Evolutionary conservation across 2,329 filamentous ascomycete species (phyloP).

Genomic region (Talaromyces funiculosus): DNA sequence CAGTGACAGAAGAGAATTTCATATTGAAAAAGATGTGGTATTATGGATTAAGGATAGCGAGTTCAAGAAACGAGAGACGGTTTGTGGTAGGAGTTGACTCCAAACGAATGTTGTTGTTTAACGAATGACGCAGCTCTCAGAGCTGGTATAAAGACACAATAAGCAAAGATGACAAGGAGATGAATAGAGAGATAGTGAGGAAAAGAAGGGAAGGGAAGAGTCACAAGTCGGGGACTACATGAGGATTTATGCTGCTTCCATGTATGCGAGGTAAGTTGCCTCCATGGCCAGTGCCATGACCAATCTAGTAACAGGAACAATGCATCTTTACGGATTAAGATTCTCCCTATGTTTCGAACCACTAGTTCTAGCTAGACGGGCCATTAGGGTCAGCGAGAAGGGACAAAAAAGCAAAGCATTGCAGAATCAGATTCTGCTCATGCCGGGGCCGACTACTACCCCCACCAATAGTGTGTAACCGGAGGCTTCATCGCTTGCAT

Average conservation of each 20-base stretch:
- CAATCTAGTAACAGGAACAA: not conserved
- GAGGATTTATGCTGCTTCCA: constrained; percentile 1
- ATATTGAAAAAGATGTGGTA: constrained; percentile 15
- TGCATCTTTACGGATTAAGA: not conserved
- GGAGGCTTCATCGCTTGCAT: not conserved
- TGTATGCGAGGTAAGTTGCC: not conserved
- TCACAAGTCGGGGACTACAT: not conserved
- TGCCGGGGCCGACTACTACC: not conserved
- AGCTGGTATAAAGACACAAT: constrained; percentile 18
- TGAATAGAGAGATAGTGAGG: not conserved
- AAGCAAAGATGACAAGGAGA: constrained; percentile 7
- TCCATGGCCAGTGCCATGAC: not conserved
- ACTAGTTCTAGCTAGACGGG: not conserved
- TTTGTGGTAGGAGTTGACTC: constrained; percentile 5
- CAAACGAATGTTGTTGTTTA: constrained; percentile 12
- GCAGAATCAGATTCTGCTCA: not conserved
- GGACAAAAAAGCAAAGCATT: not conserved
- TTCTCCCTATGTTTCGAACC: not conserved
- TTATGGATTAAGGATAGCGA: constrained; percentile 16
- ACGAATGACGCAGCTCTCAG: constrained; percentile 17
- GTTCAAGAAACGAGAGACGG: constrained; percentile 27
- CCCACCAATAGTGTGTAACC: not conserved
- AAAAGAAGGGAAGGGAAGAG: not conserved
- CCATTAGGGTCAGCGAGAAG: not conserved
- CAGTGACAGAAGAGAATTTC: constrained; percentile 18